Base-by-base conservation (phyloP, 2,329 filamentous ascomycete species). In the Colletotrichum orchidophilum region DNA sequence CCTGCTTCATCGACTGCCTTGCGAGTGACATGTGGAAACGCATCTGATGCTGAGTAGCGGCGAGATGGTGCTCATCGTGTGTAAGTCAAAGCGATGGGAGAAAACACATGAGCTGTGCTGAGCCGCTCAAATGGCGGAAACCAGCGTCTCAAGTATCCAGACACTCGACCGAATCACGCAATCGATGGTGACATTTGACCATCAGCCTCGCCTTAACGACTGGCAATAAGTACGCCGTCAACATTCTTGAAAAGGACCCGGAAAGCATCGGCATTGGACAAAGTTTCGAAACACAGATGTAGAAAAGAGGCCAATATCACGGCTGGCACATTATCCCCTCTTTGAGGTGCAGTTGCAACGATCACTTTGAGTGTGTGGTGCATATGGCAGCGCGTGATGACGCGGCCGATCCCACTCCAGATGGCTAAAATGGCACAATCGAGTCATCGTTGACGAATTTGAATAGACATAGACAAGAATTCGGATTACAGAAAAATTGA, bases 161-260 rank as follows among this genome's bases (percentile, higher is more conserved):
- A 50, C 21, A 18, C n/a, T 29, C 31, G 29, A n/a, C 27, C 31
- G 21, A 62, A 71, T 61, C 68, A 71, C 68, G 68, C 68, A 71
- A 71, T 71, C 68, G 68, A 68, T 68, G 68, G 42, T 68, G 68
- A 59, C 52, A 58, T 63, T 63, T 68, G 58, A 13, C 58, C 64
- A 71, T 58, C 53, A 52, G 64, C 53, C 52, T 68, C 64, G 64
- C 46, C 65, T 63, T 68, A 35, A 70, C 13, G 21, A 15, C 18
- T 13, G 24, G 54, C n/a, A 24, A 33, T n/a, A 9, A 66, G 5
- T 18, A n/a, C 6, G 7, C 13, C 35, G n/a, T n/a, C 31, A 50
- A 9, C 18, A 18, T 49, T 42, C 8, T 18, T 27, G 24, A 13
- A 3, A 33, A 11, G 4, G 13, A n/a, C 4, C 26, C 42, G 66